phyloP scores from a whole-genome alignment of 768 basidiomycete genomes.

The Leucosporidium creatinivorum region DNA sequence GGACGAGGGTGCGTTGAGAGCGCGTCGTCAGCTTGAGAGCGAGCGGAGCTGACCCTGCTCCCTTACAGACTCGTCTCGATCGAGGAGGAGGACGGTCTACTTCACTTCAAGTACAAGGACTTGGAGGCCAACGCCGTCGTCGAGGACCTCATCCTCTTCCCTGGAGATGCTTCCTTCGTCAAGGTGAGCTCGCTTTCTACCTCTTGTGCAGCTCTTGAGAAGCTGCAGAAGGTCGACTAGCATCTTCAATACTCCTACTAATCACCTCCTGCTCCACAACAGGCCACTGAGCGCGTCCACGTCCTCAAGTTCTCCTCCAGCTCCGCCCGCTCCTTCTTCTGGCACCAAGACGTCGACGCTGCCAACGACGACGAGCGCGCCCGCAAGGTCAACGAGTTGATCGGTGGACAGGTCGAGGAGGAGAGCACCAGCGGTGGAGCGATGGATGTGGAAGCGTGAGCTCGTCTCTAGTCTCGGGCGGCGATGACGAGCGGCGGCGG shows the following conservation, averaged over 20 bases:
- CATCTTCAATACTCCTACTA: too few species aligned
- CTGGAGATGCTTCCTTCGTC: conserved; percentile 34
- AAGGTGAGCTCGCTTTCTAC: background rate
- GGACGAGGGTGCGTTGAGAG: conserved; percentile 32
- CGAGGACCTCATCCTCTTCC: conserved; percentile 38
- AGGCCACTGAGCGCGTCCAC: conserved; percentile 15
- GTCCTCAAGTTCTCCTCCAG: conserved; percentile 35
- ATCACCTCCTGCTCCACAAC: background rate
- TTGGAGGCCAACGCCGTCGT: conserved; percentile 1
- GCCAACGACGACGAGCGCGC: conserved; percentile 2
- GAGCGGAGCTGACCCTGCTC: conserved; percentile 1
- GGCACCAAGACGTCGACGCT: conserved; percentile 31
- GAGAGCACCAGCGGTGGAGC: background rate
- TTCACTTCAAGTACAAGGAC: conserved; percentile 34
- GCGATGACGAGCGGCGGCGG: too few species aligned
- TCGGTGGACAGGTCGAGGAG: conserved; percentile 17
- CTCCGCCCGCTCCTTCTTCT: conserved; percentile 35
- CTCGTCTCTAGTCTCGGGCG: too few species aligned
- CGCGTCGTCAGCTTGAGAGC: conserved; percentile 5
- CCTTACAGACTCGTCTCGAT: conserved; percentile 30
- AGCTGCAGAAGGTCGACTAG: too few species aligned
- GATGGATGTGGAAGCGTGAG: conserved; percentile 25
- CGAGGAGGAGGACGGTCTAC: conserved; percentile 34
- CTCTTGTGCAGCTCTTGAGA: too few species aligned
- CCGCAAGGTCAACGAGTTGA: conserved; percentile 30